Conservation (phyloP, 305 asterid genomes). For the Fraxinus ornus region DNA sequence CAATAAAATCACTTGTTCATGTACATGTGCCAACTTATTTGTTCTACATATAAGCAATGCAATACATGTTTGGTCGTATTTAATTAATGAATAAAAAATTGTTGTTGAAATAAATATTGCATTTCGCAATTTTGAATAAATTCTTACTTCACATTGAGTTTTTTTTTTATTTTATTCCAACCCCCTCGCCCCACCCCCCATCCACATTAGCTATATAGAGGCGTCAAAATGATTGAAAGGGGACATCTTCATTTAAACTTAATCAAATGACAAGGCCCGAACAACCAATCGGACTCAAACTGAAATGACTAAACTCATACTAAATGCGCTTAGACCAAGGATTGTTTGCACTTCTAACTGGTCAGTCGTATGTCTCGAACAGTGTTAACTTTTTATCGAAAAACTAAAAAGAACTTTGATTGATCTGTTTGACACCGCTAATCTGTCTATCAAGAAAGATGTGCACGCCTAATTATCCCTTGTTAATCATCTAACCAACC, state of each 20-base stretch:
- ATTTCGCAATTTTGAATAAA: not conserved
- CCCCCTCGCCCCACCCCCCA: too few relatives aligned
- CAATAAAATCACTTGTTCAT: too few relatives aligned
- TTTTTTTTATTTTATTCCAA: too few relatives aligned
- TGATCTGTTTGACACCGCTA: not conserved
- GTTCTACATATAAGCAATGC: too few relatives aligned
- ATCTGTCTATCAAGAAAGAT: not conserved
- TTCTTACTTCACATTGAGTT: not conserved
- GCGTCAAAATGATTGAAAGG: not conserved
- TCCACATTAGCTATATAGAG: not conserved
- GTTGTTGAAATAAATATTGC: too few relatives aligned
- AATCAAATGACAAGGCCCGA: not conserved
- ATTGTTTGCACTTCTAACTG: not conserved
- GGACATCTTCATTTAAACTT: not conserved
- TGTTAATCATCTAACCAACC: constrained; percentile 12
- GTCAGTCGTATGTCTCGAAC: not conserved
- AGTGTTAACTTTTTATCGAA: too few relatives aligned
- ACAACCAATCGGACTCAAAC: not conserved
- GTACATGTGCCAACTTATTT: too few relatives aligned
- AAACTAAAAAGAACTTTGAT: too few relatives aligned
- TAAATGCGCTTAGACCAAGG: too few relatives aligned
- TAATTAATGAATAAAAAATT: too few relatives aligned
- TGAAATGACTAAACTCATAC: too few relatives aligned
- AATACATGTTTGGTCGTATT: too few relatives aligned
- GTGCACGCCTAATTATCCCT: not conserved